These are phyloP conservation scores for Bryoglossum gracile DNA, from an alignment of 495 filamentous ascomycete species.

Conservation along the genomic window DNA sequence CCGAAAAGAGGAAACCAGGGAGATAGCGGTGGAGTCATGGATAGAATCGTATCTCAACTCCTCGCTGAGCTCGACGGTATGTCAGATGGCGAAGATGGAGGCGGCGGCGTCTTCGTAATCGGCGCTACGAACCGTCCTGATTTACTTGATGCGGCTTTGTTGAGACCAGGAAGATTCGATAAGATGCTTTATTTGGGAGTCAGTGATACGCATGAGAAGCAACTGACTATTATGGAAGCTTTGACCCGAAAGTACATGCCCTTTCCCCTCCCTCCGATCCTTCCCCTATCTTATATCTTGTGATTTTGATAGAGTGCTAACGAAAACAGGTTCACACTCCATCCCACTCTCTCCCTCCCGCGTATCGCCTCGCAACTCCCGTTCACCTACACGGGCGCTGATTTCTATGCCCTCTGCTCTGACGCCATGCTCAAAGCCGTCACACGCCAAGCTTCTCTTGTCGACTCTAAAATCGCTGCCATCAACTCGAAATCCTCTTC, in stretches of 20 bases:
- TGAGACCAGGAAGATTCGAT: constrained; percentile 90
- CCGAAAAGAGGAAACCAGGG: constrained; percentile 97
- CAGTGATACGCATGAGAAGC: constrained; percentile 93
- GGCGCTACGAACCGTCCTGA: constrained; percentile 95
- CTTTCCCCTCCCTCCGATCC: neutral
- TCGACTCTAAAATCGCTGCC: constrained; percentile 74
- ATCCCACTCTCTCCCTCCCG: constrained; percentile 64
- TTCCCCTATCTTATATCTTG: neutral
- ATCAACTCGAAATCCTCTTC: constrained; percentile 35
- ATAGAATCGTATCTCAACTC: constrained; percentile 93
- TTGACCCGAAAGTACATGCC: constrained; percentile 76
- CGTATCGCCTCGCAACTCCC: constrained; percentile 71
- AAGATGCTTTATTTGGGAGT: constrained; percentile 99
- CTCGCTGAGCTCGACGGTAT: constrained; percentile 95
- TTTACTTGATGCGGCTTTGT: constrained; percentile 81
- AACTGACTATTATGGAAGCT: constrained; percentile 88
- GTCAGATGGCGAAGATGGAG: constrained; percentile 83
- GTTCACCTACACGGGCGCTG: constrained; percentile 94
- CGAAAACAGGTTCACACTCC: constrained; percentile 62
- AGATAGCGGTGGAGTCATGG: constrained; percentile 97
- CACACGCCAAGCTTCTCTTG: constrained; percentile 75
- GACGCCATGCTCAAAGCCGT: constrained; percentile 99
- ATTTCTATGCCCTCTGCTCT: constrained; percentile 92
- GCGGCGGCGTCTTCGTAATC: constrained; percentile 91
- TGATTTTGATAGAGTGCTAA: constrained; percentile 17